Conservation (phyloP, 2,329 filamentous ascomycete genomes). For the Aureobasidium melanogenum region DNA sequence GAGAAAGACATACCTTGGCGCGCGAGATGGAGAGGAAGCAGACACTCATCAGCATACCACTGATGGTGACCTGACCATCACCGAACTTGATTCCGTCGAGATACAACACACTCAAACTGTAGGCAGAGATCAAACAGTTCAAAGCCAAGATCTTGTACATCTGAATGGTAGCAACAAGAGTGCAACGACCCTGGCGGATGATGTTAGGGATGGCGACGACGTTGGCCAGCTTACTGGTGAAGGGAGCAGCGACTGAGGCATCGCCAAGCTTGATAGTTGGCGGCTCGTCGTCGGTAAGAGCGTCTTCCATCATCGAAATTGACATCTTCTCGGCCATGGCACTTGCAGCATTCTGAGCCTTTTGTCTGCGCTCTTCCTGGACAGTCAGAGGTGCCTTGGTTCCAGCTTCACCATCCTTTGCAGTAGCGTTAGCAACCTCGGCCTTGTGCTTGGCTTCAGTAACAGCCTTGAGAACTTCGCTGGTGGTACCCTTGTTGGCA, state of each 20-base stretch:
- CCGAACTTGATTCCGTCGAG: slow-evolving; percentile 98
- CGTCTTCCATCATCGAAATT: slow-evolving; percentile 77
- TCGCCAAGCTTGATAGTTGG: slow-evolving; percentile 95
- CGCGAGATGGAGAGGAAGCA: slow-evolving; percentile 99
- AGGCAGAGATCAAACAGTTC: slow-evolving; percentile 96
- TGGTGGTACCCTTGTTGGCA: slow-evolving; percentile 4
- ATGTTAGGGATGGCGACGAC: slow-evolving; percentile 97
- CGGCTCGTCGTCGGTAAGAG: slow-evolving; percentile 81
- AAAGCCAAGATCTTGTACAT: slow-evolving; percentile 99
- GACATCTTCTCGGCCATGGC: slow-evolving; percentile 81
- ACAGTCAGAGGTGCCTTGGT: slow-evolving; percentile 25
- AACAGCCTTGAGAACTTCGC: slow-evolving; percentile 58
- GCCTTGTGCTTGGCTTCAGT: slow-evolving; percentile 26
- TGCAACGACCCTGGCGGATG: slow-evolving; percentile 94
- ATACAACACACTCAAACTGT: slow-evolving; percentile 92
- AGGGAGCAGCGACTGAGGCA: slow-evolving; percentile 91
- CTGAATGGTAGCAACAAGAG: slow-evolving; percentile 94
- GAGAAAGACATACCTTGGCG: slow-evolving; percentile 54
- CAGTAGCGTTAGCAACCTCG: slow-evolving; percentile 41
- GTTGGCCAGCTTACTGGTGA: slow-evolving; percentile 95
- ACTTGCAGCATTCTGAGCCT: slow-evolving; percentile 61
- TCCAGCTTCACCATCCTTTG: slow-evolving; percentile 29
- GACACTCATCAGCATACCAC: slow-evolving; percentile 98
- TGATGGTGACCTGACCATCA: slow-evolving; percentile 96
- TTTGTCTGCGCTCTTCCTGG: slow-evolving; percentile 44